phyloP scores from a whole-genome alignment of 257 asterid species.

The Rubia yunnanensis region DNA sequence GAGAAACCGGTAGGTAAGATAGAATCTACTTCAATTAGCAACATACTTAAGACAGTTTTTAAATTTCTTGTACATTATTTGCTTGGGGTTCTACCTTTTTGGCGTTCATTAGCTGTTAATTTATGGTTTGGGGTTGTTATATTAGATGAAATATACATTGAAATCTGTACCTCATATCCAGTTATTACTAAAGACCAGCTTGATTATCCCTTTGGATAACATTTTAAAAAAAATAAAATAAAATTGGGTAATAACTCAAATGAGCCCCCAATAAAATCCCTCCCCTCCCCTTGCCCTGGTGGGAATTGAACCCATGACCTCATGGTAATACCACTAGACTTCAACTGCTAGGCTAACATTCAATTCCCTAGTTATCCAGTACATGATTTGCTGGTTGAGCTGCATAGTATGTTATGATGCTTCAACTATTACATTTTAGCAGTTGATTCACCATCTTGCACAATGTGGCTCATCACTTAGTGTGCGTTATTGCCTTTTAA shows the following conservation, averaged over 20 bases:
- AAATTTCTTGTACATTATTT: background rate
- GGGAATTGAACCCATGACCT: too few relatives aligned
- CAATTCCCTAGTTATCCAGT: background rate
- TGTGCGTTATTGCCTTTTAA: background rate
- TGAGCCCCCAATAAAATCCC: too few relatives aligned
- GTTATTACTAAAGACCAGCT: background rate
- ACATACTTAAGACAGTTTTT: slow-evolving; percentile 1
- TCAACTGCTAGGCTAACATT: too few relatives aligned
- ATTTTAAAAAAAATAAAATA: background rate
- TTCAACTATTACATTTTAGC: background rate
- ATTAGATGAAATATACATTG: background rate
- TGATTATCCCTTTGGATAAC: background rate
- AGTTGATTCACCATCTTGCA: background rate
- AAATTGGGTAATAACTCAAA: too few relatives aligned
- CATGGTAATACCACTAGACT: too few relatives aligned
- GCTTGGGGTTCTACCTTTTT: background rate
- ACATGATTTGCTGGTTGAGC: background rate
- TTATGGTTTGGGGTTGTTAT: background rate
- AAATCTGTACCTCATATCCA: background rate
- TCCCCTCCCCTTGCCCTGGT: too few relatives aligned
- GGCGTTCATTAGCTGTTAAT: background rate
- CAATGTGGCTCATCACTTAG: background rate
- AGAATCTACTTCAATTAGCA: slow-evolving; percentile 8
- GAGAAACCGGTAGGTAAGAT: slow-evolving; percentile 80
- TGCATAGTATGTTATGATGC: background rate